Conservation (phyloP, 139 green algal genomes). For the Auxenochlorella pyrenoidosa region DNA sequence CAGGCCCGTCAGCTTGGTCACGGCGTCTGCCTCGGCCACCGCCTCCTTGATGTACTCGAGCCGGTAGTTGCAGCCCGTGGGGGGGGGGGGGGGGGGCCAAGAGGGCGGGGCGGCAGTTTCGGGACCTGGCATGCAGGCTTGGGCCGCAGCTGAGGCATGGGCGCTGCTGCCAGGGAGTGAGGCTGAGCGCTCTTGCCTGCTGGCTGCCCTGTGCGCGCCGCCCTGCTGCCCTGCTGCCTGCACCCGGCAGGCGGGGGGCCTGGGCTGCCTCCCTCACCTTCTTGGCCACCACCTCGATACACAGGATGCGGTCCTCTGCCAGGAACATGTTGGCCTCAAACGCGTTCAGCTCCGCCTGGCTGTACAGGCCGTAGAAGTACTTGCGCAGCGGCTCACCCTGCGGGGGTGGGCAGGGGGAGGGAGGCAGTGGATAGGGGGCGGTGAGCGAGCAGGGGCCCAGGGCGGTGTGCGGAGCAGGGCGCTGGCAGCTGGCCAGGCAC, state of each 20-base stretch:
- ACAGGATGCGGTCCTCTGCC: conserved; percentile 54
- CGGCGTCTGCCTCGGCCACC: conserved; percentile 51
- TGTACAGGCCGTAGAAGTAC: conserved; percentile 60
- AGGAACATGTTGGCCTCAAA: conserved; percentile 63
- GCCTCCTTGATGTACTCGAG: conserved; percentile 60
- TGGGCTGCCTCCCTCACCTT: too few relatives aligned
- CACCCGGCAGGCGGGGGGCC: too few relatives aligned
- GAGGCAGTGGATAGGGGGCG: background rate
- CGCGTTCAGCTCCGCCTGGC: conserved; percentile 53
- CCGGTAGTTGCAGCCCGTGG: conserved; percentile 29
- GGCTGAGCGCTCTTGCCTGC: too few relatives aligned
- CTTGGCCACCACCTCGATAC: conserved; percentile 55
- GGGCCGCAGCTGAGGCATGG: too few relatives aligned
- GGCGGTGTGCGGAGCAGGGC: too few relatives aligned
- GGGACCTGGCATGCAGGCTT: too few relatives aligned
- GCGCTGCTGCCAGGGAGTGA: too few relatives aligned
- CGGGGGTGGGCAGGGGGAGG: background rate
- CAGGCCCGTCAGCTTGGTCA: conserved; percentile 50
- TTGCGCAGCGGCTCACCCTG: conserved; percentile 51
- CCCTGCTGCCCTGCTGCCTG: background rate
- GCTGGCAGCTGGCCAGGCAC: background rate
- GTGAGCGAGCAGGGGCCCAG: background rate
- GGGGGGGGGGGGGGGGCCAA: background rate
- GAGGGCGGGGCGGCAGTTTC: background rate
- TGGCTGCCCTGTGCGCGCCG: too few relatives aligned